phyloP scores from a whole-genome alignment of 805 yeast genomes.

The Vanderwaltozyma polyspora region DNA sequence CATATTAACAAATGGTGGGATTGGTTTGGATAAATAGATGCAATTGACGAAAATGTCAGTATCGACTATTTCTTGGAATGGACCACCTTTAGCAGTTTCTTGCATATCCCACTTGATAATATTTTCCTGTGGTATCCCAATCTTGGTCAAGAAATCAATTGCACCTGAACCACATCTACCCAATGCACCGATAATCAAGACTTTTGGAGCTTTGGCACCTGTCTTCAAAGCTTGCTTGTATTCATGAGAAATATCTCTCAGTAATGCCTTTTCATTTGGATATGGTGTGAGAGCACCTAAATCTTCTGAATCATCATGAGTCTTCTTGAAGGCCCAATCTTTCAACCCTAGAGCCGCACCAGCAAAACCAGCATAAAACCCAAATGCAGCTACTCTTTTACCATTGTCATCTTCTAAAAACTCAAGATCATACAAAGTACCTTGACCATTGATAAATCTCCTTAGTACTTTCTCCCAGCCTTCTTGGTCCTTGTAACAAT shows the following conservation, averaged over 20 bases:
- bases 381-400: conserved; percentile 98
- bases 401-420: conserved; percentile 89
- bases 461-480: conserved; percentile 91
- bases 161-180: conserved; percentile 99
- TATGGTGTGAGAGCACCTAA: conserved; percentile 76
- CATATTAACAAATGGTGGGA: conserved; percentile 77
- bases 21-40: conserved; percentile 86
- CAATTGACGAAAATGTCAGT: conserved; percentile 92
- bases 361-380: conserved; percentile 99
- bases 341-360: conserved; percentile 95
- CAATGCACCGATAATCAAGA: conserved; percentile 87
- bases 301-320: conserved; percentile 53
- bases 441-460: conserved; percentile 87
- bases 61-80: conserved; percentile 79
- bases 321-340: conserved; percentile 90
- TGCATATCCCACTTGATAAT: conserved; percentile 92
- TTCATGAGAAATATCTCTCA: conserved; percentile 56
- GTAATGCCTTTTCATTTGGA: conserved; percentile 64
- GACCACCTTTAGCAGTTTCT: conserved; percentile 96
- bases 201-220: conserved; percentile 64
- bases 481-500: conserved; percentile 93
- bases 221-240: conserved; percentile 43
- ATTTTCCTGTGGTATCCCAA: conserved; percentile 79
- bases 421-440: conserved; percentile 85
- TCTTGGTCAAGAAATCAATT: conserved; percentile 64